A percentile compares a stretch with the other conserved stretches of the same genome.
Evolutionary conservation across 2,329 filamentous ascomycete species (phyloP).

Genomic region (Pseudogymnoascus sp.): DNA sequence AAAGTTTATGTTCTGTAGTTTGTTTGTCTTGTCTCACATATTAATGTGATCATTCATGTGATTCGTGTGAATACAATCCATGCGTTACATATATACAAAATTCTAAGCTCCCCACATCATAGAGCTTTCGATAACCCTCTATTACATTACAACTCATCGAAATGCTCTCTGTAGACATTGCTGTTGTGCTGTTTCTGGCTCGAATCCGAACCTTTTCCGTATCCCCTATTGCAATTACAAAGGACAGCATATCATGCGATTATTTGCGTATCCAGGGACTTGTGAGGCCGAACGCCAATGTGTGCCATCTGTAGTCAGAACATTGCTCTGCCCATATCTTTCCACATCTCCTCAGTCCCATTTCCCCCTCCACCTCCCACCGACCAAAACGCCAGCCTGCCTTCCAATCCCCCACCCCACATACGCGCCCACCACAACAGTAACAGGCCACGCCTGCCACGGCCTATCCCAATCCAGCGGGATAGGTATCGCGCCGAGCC

Average conservation of each 20-base stretch:
- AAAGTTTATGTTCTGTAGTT: not conserved
- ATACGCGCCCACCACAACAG: slow-evolving; percentile 76
- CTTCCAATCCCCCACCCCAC: slow-evolving; percentile 67
- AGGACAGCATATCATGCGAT: not conserved
- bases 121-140: not conserved
- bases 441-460: slow-evolving; percentile 97
- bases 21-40: not conserved
- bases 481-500: slow-evolving; percentile 91
- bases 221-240: not conserved
- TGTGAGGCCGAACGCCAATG: not conserved
- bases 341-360: not conserved
- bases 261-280: not conserved
- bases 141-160: not conserved
- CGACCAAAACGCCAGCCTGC: slow-evolving; percentile 38
- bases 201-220: not conserved
- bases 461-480: slow-evolving; percentile 98
- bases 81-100: slow-evolving; percentile 7
- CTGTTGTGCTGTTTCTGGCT: not conserved
- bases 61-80: not conserved
- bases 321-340: not conserved
- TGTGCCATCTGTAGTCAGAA: not conserved
- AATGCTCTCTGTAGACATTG: not conserved
- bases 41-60: not conserved
- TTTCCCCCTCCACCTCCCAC: slow-evolving; percentile 22
- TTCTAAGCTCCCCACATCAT: not conserved